A percentile compares a stretch with the other conserved stretches of the same genome.
Conservation (phyloP, 2,329 filamentous ascomycete species). For the Dothistroma pini region DNA sequence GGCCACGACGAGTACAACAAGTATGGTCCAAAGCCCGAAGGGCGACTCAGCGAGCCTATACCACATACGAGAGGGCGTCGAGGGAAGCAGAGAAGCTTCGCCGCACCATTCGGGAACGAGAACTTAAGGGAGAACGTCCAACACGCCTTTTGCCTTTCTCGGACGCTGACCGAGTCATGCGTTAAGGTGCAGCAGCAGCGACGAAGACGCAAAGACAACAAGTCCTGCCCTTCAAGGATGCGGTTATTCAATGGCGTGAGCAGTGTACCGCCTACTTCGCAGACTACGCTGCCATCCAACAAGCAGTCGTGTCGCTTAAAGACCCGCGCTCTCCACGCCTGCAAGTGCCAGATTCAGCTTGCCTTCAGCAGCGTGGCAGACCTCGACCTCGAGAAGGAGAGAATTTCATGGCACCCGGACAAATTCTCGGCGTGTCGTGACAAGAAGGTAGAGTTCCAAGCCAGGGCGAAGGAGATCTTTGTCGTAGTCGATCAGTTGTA, state of each 20-base stretch:
- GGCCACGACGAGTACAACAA: not conserved
- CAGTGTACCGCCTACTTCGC: not conserved
- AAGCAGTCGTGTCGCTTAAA: not conserved
- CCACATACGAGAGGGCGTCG: not conserved
- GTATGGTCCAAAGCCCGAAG: not conserved
- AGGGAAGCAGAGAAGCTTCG: not conserved
- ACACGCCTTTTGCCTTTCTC: not conserved
- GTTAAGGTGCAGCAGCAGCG: no score
- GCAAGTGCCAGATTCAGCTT: not conserved
- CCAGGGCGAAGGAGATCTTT: conserved; percentile 16
- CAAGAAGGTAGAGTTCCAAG: conserved; percentile 7
- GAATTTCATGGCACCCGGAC: conserved; percentile 8
- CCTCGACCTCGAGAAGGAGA: not conserved
- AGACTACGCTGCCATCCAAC: not conserved
- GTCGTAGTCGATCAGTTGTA: conserved; percentile 12
- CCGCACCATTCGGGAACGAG: not conserved
- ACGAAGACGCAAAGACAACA: not conserved
- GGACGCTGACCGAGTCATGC: not conserved
- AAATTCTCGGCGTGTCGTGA: conserved; percentile 11
- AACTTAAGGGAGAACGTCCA: not conserved
- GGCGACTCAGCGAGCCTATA: not conserved
- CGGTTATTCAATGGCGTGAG: not conserved
- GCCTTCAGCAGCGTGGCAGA: not conserved
- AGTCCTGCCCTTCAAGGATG: not conserved
- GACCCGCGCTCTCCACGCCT: not conserved